phyloP scores from a whole-genome alignment of 1,139 yeast genomes.

The Kurtzmaniella quercitrusa region DNA sequence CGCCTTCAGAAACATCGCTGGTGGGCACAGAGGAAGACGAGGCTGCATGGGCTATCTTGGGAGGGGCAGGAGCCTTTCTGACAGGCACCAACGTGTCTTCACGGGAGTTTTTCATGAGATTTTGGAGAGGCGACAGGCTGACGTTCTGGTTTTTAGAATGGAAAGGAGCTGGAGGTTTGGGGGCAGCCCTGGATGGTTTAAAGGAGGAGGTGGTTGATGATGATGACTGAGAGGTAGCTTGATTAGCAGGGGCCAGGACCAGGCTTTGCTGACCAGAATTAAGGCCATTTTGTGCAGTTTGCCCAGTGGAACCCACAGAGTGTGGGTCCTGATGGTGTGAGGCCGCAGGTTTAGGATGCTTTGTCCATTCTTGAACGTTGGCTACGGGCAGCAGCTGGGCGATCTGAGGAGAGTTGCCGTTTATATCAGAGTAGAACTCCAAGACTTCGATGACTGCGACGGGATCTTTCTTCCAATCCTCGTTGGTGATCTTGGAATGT shows the following conservation, averaged over 20 bases:
- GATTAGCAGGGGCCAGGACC: neutral
- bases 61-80: slow-evolving; percentile 57
- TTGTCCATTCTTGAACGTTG: slow-evolving; percentile 37
- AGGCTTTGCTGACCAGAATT: neutral
- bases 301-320: too few relatives aligned
- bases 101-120: slow-evolving; percentile 19
- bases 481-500: slow-evolving; percentile 75
- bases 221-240: too few relatives aligned
- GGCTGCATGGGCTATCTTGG: slow-evolving; percentile 24
- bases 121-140: slow-evolving; percentile 30
- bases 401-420: slow-evolving; percentile 30
- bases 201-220: slow-evolving; percentile 11
- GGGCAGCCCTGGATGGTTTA: slow-evolving; percentile 41
- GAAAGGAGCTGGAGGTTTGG: slow-evolving; percentile 43
- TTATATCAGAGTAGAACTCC: slow-evolving; percentile 67
- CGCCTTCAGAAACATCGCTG: slow-evolving; percentile 18
- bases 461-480: slow-evolving; percentile 80
- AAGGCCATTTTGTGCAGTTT: neutral
- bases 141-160: slow-evolving; percentile 17
- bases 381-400: slow-evolving; percentile 24
- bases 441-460: slow-evolving; percentile 88
- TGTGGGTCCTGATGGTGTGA: slow-evolving; percentile 23
- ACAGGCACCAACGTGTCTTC: slow-evolving; percentile 39
- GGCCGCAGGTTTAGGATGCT: slow-evolving; percentile 36
- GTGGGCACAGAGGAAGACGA: slow-evolving; percentile 27